Evolutionary conservation across 805 yeast genomes (phyloP), one percentile per base, ranked within the genome.

Genomic region (Metschnikowia cerradonensis): DNA sequence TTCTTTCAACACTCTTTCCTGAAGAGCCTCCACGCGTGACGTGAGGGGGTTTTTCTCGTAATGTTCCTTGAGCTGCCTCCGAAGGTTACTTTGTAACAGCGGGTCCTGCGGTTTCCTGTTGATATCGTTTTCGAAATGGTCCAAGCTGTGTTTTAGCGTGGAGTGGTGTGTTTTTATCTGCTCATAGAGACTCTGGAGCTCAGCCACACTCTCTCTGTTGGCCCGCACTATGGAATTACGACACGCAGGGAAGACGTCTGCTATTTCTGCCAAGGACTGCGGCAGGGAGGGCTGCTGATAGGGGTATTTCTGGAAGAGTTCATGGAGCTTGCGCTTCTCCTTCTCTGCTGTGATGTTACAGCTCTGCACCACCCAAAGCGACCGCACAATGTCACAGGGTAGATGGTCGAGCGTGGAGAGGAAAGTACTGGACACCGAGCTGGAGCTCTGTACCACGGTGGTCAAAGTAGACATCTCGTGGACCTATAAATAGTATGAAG

Each of bases 351-450:
- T 46, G 19, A 70, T 56, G 48, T 73, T 73, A 46, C 72, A 64
- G 13, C 67, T 56, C 48, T 73, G 78, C 3, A 73, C 64, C 15
- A 72, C 57, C 78, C 78, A 73, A 8, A 73, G 57, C 7, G 76
- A 69, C 44, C 78, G 68, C 39, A 73, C 64, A 3, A 73, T 60
- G 50, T 73, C 78, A 49, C 76, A 67, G 23, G 78, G 77, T 35
- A 73, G 60, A 52, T 73, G 78, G 52, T 73, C 78, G 8, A 73
- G 62, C 4, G 76, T 72, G 20, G 76, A 65, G 32, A 73, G 67
- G 55, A 70, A 73, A 23, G 76, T 63, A 54, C 67, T 71, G 49
- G 65, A 63, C 22, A 70, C 58, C 10, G 71, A 65, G 42, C 65
- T 53, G 6, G 67, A 62, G 54, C 62, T 59, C 47, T 52, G 62